phyloP scores from a whole-genome alignment of 495 filamentous ascomycete species.

The Penicillium goetzii region DNA sequence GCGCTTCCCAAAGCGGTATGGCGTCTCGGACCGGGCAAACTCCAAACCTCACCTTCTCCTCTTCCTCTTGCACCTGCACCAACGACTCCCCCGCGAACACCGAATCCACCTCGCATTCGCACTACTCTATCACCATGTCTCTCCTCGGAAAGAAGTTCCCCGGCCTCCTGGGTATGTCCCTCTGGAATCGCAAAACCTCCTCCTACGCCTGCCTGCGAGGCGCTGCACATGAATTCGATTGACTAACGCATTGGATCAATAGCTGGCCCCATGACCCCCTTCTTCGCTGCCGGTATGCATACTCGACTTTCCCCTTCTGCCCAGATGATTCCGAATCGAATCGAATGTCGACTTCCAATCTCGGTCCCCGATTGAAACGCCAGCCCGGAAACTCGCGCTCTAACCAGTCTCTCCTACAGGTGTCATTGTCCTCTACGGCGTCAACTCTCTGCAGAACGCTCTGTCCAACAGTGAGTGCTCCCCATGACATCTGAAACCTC shows the following conservation, averaged over 20 bases:
- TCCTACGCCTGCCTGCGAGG: background rate
- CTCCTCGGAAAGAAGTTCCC: conserved; percentile 94
- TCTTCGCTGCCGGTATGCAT: conserved; percentile 89
- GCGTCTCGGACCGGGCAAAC: conserved; percentile 39
- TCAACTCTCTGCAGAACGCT: conserved; percentile 74
- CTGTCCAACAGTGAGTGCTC: conserved; percentile 71
- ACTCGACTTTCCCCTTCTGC: conserved; percentile 4
- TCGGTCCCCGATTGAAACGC: conserved; percentile 7
- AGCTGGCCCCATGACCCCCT: conserved; percentile 89
- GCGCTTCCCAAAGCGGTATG: conserved; percentile 39
- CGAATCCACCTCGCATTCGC: conserved; percentile 41
- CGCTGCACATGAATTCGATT: conserved; percentile 6
- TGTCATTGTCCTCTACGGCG: conserved; percentile 79
- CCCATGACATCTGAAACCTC: conserved; percentile 3
- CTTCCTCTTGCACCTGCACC: conserved; percentile 36
- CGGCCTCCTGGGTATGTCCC: conserved; percentile 76
- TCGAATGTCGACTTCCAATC: conserved; percentile 3
- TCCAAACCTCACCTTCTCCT: conserved; percentile 47
- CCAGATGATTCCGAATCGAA: background rate
- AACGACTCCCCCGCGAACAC: conserved; percentile 33
- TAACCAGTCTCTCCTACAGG: conserved; percentile 57
- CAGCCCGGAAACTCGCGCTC: conserved; percentile 25
- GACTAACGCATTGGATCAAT: conserved; percentile 40
- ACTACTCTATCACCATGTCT: conserved; percentile 62
- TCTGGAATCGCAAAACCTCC: conserved; percentile 15